These are phyloP conservation scores for Cyamopsis tetragonoloba DNA, from an alignment of 306 rosid genomes.

Conservation along the genomic window DNA sequence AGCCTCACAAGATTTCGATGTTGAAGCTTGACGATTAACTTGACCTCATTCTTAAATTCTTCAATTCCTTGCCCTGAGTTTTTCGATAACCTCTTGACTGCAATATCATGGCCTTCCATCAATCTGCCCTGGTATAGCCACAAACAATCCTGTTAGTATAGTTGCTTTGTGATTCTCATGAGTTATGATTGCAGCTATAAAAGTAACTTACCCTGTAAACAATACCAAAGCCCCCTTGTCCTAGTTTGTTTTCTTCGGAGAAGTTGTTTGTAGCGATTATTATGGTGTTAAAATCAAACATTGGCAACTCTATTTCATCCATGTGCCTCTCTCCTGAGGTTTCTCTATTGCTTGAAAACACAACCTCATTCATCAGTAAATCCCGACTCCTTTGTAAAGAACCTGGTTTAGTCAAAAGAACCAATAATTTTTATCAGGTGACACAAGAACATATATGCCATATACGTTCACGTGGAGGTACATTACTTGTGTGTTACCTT, in stretches of 20 bases:
- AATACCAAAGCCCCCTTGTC: conserved; percentile 59
- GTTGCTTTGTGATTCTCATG: not conserved
- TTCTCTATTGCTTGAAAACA: conserved; percentile 39
- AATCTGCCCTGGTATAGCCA: conserved; percentile 50
- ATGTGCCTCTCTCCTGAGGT: conserved; percentile 36
- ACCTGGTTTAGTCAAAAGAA: conserved; percentile 38
- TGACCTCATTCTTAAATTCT: conserved; percentile 71
- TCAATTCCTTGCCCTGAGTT: conserved; percentile 61
- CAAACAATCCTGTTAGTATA: conserved; percentile 13
- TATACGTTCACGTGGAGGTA: not conserved
- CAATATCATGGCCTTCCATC: conserved; percentile 58
- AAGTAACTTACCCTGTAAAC: conserved; percentile 45
- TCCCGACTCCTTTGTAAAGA: conserved; percentile 51
- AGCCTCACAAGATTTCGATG: conserved; percentile 70
- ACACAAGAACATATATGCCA: not conserved
- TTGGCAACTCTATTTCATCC: conserved; percentile 52
- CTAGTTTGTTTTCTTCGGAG: conserved; percentile 42
- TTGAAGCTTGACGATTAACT: conserved; percentile 64
- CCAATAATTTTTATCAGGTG: not conserved
- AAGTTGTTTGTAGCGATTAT: conserved; percentile 43
- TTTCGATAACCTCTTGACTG: conserved; percentile 69
- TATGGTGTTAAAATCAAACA: conserved; percentile 44
- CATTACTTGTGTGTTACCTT: conserved; percentile 36
- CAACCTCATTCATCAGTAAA: conserved; percentile 37
- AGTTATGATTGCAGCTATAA: not conserved